Evolutionary conservation across 352 stramenopile genomes (phyloP), one percentile per base, ranked within the genome.

Genomic region (Pythium scleroteichum): DNA sequence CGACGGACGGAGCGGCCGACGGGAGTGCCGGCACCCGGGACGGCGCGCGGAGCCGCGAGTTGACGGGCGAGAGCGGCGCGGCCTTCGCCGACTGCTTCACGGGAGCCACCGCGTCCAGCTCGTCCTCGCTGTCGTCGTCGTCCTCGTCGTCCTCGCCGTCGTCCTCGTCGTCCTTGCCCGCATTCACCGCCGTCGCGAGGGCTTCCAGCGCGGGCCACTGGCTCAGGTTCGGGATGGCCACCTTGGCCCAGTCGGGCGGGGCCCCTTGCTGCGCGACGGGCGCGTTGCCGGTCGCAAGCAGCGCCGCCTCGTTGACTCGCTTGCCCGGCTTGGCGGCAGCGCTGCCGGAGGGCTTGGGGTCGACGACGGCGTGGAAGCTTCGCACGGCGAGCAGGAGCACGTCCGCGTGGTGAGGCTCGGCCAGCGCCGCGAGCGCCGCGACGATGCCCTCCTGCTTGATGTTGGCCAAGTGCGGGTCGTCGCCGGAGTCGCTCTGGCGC

Each of bases 361-460:
- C 65, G 67, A 49, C 51, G 29, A 71, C 32, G 1, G 62, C 62
- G 26, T 55, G 52, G 20, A 68, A 19, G 6, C 46, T 57, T 19
- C 67, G 68, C 1, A 69, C 66, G 8, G 66, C 79, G 9, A 74
- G 53, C 14, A 74, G 23, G 3, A 88, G 67, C 22, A 88, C 47
- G 32, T 89, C 79, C 12, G 80, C 65, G 39, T 87, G 75, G 41
- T 89, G 79, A 17, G 74, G 71, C 33, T 92, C 82, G n/a, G 72
- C 73, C 19, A 92, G 61, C 38, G 68, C 66, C 1, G 73, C 73
- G 52, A 94, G 84, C 0, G 81, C 81, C 0, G 74, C 62, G 4
- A 94, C 81, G 23, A 92, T 76, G 8, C 82, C 82, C 10, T 89
- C 79, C 59, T 90, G 81, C 42, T 87, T 69, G 51, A 94, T 80